These are phyloP conservation scores for Nannochloropsis granulata DNA, from an alignment of 108 stramenopile genomes.

Conservation along the genomic window DNA sequence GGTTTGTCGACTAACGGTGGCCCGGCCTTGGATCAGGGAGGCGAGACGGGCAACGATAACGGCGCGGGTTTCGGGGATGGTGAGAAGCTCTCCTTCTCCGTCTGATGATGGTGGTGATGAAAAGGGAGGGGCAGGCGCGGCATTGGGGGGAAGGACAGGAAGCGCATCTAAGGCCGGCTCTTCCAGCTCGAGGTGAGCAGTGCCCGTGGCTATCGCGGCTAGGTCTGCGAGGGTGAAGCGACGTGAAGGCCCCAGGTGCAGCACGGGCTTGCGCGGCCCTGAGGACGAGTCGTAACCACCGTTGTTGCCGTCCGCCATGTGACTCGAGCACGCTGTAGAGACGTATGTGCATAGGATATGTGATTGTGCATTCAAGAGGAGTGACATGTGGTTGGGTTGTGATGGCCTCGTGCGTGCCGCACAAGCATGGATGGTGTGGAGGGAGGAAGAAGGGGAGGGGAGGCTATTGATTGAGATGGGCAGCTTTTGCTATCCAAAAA, in stretches of 20 bases:
- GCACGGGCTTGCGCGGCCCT: background rate
- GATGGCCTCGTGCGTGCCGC: no score
- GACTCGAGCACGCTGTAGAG: no score
- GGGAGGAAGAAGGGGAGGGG: no score
- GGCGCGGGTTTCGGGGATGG: conserved; percentile 8
- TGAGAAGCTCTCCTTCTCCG: no score
- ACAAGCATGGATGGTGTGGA: no score
- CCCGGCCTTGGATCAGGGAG: conserved; percentile 9
- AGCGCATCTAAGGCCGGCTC: background rate
- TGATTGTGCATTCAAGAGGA: no score
- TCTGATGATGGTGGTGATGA: no score
- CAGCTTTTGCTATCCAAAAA: no score
- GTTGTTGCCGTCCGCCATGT: background rate
- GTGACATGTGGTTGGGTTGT: no score
- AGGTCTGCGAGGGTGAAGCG: background rate
- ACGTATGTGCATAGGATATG: no score
- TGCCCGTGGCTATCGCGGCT: background rate
- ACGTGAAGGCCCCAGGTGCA: background rate
- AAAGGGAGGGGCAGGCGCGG: background rate
- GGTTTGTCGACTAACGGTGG: conserved; percentile 4
- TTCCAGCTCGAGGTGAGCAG: background rate
- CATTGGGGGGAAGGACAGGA: background rate
- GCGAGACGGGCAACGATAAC: conserved; percentile 10
- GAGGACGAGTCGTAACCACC: background rate
- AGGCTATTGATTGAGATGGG: no score